These are phyloP conservation scores for Mrakiaceae sp. DNA, from an alignment of 1,284 basidiomycete genomes.

Conservation along the genomic window DNA sequence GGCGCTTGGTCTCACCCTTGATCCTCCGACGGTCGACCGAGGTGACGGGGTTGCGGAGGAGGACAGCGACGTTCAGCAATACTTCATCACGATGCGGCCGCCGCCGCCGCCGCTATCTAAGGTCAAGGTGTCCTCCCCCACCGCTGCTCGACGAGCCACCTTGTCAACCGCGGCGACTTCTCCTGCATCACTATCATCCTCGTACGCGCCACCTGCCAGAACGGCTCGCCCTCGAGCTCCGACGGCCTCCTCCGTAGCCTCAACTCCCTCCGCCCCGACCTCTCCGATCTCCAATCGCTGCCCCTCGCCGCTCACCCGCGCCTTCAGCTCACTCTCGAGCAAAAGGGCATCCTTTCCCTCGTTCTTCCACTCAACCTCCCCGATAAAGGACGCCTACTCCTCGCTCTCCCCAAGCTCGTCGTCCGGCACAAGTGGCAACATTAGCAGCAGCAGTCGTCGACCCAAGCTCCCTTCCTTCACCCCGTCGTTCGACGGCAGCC, in stretches of 20 bases:
- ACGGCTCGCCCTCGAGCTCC: neutral
- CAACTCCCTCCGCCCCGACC: neutral
- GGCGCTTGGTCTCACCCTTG: too few relatives aligned
- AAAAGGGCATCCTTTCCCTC: slow-evolving; percentile 6
- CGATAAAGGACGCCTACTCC: slow-evolving; percentile 20
- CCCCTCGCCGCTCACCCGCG: slow-evolving; percentile 20
- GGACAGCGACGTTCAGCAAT: too few relatives aligned
- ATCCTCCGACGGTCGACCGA: too few relatives aligned
- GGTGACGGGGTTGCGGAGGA: too few relatives aligned
- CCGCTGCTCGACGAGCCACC: neutral
- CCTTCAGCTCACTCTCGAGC: slow-evolving; percentile 19
- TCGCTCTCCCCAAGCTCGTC: slow-evolving; percentile 28
- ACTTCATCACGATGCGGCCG: too few relatives aligned
- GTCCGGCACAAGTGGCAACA: neutral
- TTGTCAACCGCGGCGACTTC: neutral
- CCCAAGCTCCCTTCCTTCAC: neutral
- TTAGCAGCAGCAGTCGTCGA: slow-evolving; percentile 36
- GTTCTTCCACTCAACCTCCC: slow-evolving; percentile 20
- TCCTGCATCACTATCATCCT: neutral
- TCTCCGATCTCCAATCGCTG: neutral
- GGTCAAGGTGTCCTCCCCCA: neutral
- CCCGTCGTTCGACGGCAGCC: too few relatives aligned
- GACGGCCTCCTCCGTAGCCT: neutral
- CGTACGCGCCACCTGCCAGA: neutral
- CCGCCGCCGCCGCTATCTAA: too few relatives aligned